Evolutionary conservation across 1,284 basidiomycete species (phyloP), one percentile per base, ranked within the genome.

Genomic region (Naganishia liquefaciens): DNA sequence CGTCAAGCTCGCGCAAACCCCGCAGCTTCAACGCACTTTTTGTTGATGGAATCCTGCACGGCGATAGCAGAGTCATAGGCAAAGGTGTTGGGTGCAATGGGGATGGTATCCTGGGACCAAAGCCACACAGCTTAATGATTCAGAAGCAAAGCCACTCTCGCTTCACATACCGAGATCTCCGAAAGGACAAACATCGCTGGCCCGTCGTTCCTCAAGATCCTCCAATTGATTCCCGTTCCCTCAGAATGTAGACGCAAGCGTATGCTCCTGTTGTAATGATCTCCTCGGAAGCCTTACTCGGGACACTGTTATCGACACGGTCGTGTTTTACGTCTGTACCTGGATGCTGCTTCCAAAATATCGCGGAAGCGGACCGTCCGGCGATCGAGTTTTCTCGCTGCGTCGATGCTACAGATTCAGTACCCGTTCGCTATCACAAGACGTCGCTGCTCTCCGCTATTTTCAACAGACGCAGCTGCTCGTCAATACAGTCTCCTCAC

Each of bases 21-120:
- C 10, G 0, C 10, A 44, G 40, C 23, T 15, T 11, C 5, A 33
- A 37, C 73, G 63, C 39, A 78, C 77, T 80, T 80, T 58, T 74
- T 75, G 67, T 80, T 79, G 44, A 80, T 66, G 9, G 76, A 69
- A 68, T 79, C 76, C 66, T 72, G 70, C 63, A 80, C 77, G 9
- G 75, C 76, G 17, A 72, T 68, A 17, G 75, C 71, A 15, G 74
- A 70, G 40, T 75, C 69, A 28, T 78, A 66, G 21, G 69, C 73
- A 63, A 80, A 80, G 11, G 76, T 73, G 55, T 74, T 75, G 2
- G 79, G 77, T 17, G 74, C 71, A 55, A 80, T 73, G 11, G 79
- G 74, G 6, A 80, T 74, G 11, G 78, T 79, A 66, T 80, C 79
- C 79, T 79, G 43, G 23, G 21, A 23, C 9, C 40, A 54, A 23